Evolutionary conservation across 73 alveolate genomes (phyloP).

Genomic region (Symbiodinium pilosum): DNA sequence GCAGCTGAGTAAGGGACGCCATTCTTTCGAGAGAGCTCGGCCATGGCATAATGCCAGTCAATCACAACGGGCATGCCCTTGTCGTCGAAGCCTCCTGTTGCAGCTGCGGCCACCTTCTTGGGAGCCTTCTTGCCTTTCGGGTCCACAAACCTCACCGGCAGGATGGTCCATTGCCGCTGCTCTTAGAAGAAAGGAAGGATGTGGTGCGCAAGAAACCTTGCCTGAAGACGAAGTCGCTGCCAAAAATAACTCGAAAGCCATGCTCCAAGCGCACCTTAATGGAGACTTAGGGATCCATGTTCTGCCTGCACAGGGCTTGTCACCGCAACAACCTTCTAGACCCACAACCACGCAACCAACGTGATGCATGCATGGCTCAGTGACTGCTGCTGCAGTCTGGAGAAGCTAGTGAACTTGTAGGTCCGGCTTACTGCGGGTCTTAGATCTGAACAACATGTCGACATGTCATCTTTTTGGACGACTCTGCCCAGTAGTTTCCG

Average conservation of each 20-base stretch:
- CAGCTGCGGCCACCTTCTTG: not conserved
- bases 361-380: no score
- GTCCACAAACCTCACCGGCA: conserved; percentile 52
- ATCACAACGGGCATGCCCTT: conserved; percentile 28
- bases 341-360: no score
- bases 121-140: conserved; percentile 41
- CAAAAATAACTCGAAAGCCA: conserved; percentile 47
- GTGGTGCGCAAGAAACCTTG: no score
- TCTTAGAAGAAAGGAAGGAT: no score
- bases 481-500: not conserved
- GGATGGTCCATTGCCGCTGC: not conserved
- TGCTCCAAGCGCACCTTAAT: conserved; percentile 59
- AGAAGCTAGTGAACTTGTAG: no score
- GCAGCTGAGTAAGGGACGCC: conserved; percentile 14
- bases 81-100: conserved; percentile 63
- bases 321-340: no score
- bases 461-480: no score
- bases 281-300: not conserved
- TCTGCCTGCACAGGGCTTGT: no score
- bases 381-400: no score
- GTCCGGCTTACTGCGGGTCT: no score
- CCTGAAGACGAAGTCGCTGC: conserved; percentile 77
- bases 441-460: no score
- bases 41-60: conserved; percentile 88
- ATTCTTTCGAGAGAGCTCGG: conserved; percentile 56